These are phyloP conservation scores for Helichrysum umbraculigerum DNA, from an alignment of 129 eudicot genomes.

Conservation along the genomic window DNA sequence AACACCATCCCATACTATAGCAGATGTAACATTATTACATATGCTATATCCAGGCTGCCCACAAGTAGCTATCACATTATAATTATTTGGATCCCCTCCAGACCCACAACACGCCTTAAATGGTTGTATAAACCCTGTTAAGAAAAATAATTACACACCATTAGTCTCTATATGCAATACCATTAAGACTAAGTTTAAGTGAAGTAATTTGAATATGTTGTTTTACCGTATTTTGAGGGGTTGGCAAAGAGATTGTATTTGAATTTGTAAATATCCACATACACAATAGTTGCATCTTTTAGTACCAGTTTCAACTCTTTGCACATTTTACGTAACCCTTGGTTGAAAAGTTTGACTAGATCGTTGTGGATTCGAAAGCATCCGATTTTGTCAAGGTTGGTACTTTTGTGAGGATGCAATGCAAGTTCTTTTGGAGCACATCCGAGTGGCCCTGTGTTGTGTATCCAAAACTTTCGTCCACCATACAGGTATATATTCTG, in stretches of 20 bases:
- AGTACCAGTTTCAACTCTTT: constrained; percentile 28
- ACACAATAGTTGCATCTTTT: constrained; percentile 36
- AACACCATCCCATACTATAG: constrained; percentile 56
- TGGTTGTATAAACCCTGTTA: constrained; percentile 36
- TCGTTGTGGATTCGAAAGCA: constrained; percentile 43
- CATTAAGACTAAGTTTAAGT: not conserved
- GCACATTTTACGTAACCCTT: constrained; percentile 35
- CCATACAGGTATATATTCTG: constrained; percentile 38
- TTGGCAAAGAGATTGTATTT: constrained; percentile 45
- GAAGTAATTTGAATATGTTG: not conserved
- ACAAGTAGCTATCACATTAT: constrained; percentile 46
- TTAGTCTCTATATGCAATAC: not conserved
- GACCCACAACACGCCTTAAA: constrained; percentile 46
- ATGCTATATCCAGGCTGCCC: constrained; percentile 51
- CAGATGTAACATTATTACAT: constrained; percentile 41
- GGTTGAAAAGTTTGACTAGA: constrained; percentile 29
- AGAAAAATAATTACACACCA: not conserved
- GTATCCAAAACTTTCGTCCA: constrained; percentile 47
- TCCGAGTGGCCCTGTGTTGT: constrained; percentile 43
- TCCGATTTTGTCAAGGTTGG: constrained; percentile 41
- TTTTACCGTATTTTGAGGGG: constrained; percentile 40
- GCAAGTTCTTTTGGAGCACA: constrained; percentile 52
- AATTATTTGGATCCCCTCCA: constrained; percentile 46
- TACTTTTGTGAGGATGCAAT: constrained; percentile 37
- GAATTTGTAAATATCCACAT: constrained; percentile 44